Base-by-base conservation (phyloP, 2,329 filamentous ascomycete species). In the Paraphoma sp. region DNA sequence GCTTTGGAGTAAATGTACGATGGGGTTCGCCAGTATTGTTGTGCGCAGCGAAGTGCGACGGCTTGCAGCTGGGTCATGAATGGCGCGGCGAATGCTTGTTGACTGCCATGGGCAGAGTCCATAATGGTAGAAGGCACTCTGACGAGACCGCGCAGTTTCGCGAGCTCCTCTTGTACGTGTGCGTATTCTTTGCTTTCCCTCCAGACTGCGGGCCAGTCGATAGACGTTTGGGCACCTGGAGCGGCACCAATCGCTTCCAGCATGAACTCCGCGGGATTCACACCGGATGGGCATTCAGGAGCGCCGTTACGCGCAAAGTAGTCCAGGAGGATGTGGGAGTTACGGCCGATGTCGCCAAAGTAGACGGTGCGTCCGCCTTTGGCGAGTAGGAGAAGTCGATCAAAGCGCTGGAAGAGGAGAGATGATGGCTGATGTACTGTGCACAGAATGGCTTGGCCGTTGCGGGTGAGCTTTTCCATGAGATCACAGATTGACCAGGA, bases 381-480 rank as follows among this genome's bases (percentile, higher is more conserved):
- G n/a, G 87, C 87, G 7, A 94, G 80, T 77, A 94, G 90, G 17
- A 94, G 82, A 4, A 95, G 83, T 46, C 89, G 85, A 68, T 94
- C 90, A 71, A 95, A 97, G 53, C 91, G 88, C 75, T 96, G 91
- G 82, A 97, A 96, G 30, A 97, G 83, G 82, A 95, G 91, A 28
- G 92, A 92, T 4, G 92, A 96, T 9, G 93, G 93, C 76, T 97
- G 93, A 76, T 97, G 93, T 58, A 97, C 96, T 0, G 93, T 97
- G 79, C 92, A 96, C 7, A 97, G 86, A 74, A 97, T 90, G 46
- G 93, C 93, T 56, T 73, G 70, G 14, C 93, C 93, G 59, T 87
- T 89, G 73, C 93, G 89, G 63, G 92, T 91, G 17, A 97, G 84
- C 78, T 95, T 97, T 75, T 94, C 89, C 43, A 97, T 85, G 11